Evolutionary conservation across 176 grass and related monocot species (phyloP), one percentile per base, ranked within the genome.

Genomic region (Oryza nivara): DNA sequence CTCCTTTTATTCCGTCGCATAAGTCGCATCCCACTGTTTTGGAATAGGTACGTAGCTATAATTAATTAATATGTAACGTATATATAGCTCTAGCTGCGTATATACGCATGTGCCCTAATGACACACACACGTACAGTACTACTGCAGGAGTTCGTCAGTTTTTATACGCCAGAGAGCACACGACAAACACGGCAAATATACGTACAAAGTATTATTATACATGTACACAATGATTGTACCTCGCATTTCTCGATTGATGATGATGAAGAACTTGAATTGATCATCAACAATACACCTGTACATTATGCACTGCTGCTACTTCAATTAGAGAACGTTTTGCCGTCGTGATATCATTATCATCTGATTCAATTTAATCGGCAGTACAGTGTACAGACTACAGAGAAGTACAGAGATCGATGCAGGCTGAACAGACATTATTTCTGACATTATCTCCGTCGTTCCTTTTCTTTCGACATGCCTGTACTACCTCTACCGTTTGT

Each of bases 371-470:
- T 36, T 65, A 56, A 19, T 19, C 52, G 15, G 16, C 5, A 19
- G 52, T 56, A 56, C 52, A 63, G 2, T 32, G 46, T 67, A 56
- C 43, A 32, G 35, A 35, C 54, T 7, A 35, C 40, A 41, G 34
- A 75, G 80, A 69, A 63, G 74, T 17, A 32, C 74, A 51, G 11
- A 58, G 48, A 83, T n/a, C 4, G 67, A 16, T 73, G 45, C 74
- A 12, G 19, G 68, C 52, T 32, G 68, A 74, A 47, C 61, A 48
- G 64, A 70, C 73, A 81, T 70, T 70, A 85, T 81, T 76, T 68
- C 45, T 79, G 72, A 85, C 77, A 80, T 61, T 61, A 80, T 69
- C 14, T 74, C 64, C 66, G 74, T 69, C 66, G 74, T 69, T 80
- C 69, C 76, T 63, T 80, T 49, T 75, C n/a, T 80, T 49, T 75